Evolutionary conservation across 1,139 yeast species (phyloP).

Genomic region (Lodderomyces oxycetoniae): DNA sequence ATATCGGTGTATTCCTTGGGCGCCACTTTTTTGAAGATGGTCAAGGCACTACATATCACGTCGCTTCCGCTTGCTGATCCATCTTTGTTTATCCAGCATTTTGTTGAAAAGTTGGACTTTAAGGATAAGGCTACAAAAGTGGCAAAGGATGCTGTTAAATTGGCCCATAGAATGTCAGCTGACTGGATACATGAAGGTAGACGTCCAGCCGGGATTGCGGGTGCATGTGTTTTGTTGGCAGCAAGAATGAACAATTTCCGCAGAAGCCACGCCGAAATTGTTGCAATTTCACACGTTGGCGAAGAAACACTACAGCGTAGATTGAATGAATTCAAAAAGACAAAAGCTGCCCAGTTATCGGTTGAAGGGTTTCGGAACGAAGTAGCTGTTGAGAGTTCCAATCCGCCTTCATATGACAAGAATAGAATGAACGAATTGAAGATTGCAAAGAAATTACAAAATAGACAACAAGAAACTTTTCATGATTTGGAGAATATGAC

Average conservation of each 20-base stretch:
- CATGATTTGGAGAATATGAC: slow-evolving; percentile 13
- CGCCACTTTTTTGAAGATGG: slow-evolving; percentile 89
- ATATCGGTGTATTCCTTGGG: slow-evolving; percentile 93
- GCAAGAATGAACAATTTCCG: slow-evolving; percentile 95
- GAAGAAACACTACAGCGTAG: slow-evolving; percentile 89
- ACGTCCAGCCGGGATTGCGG: slow-evolving; percentile 97
- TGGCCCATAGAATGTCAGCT: slow-evolving; percentile 85
- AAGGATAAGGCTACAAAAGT: slow-evolving; percentile 70
- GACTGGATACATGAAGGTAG: slow-evolving; percentile 98
- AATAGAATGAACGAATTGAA: slow-evolving; percentile 35
- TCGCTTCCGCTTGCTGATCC: slow-evolving; percentile 89
- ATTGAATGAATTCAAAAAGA: slow-evolving; percentile 77
- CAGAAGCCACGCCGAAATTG: slow-evolving; percentile 88
- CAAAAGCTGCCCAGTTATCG: slow-evolving; percentile 69
- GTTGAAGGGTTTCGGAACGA: slow-evolving; percentile 62
- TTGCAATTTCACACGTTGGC: slow-evolving; percentile 92
- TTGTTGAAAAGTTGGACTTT: slow-evolving; percentile 81
- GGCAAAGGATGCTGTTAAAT: slow-evolving; percentile 76
- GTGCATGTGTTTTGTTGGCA: slow-evolving; percentile 89
- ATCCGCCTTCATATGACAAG: slow-evolving; percentile 78
- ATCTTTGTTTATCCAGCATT: slow-evolving; percentile 86
- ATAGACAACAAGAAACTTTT: slow-evolving; percentile 10
- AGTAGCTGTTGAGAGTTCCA: slow-evolving; percentile 42
- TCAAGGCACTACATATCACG: slow-evolving; percentile 70
- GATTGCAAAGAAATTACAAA: slow-evolving; percentile 16